Evolutionary conservation across 2,329 filamentous ascomycete species (phyloP).

Genomic region (Fusarium sororula): DNA sequence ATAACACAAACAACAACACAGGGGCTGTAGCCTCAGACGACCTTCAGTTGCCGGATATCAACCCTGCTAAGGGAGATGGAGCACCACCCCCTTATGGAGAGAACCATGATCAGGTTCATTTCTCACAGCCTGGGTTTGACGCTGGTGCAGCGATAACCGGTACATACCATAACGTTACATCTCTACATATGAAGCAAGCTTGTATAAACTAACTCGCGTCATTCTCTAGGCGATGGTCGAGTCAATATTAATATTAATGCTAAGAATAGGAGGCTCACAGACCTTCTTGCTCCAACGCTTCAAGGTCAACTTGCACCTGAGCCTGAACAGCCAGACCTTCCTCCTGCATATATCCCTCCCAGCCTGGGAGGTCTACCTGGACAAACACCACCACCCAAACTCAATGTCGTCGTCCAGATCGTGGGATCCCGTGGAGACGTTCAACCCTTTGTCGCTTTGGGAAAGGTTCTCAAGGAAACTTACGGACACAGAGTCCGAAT

Average conservation of each 20-base stretch:
- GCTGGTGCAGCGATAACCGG: slow-evolving; percentile 68
- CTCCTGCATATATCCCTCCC: slow-evolving; percentile 77
- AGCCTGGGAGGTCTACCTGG: slow-evolving; percentile 71
- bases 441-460: slow-evolving; percentile 78
- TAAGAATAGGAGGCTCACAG: slow-evolving; percentile 70
- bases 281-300: slow-evolving; percentile 73
- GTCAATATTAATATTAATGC: slow-evolving; percentile 84
- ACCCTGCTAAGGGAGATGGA: slow-evolving; percentile 49
- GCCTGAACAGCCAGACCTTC: slow-evolving; percentile 55
- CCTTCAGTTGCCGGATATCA: slow-evolving; percentile 54
- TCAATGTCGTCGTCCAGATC: slow-evolving; percentile 80
- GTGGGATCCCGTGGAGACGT: slow-evolving; percentile 80
- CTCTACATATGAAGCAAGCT: background rate
- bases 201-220: slow-evolving; percentile 24
- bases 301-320: slow-evolving; percentile 64
- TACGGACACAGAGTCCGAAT: slow-evolving; percentile 78
- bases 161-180: slow-evolving; percentile 48
- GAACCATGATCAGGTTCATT: slow-evolving; percentile 62
- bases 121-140: slow-evolving; percentile 70
- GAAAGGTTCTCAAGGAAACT: slow-evolving; percentile 68
- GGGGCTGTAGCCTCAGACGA: slow-evolving; percentile 51
- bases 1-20: slow-evolving; percentile 21
- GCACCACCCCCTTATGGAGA: slow-evolving; percentile 69
- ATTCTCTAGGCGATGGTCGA: slow-evolving; percentile 72
- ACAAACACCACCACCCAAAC: slow-evolving; percentile 63